Base-by-base conservation (phyloP, 352 stramenopile genomes). In the Globisporangium emineosum region DNA sequence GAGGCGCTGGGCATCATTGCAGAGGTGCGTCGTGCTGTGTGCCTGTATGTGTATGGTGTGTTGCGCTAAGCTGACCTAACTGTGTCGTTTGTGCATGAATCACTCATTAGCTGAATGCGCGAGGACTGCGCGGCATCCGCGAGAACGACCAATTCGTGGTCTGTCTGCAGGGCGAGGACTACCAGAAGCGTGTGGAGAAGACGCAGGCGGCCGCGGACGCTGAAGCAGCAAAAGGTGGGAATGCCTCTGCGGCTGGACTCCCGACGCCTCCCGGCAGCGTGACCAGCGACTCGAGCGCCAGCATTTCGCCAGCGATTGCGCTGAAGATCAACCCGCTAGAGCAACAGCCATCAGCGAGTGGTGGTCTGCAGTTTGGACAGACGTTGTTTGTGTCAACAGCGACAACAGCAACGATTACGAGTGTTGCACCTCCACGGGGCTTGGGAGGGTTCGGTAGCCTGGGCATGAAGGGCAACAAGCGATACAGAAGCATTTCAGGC, bases 131-230 rank as follows among this genome's bases (percentile, higher is more conserved):
- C 61, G 83, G 83, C 42, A 80, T 90, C 45, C 81, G 83, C 45
- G 83, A 92, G 68, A 90, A 92, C 62, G 83, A 92, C 73, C 76
- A 72, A 35, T 90, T 92, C 33, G 83, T 88, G 27, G 68, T 92
- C 47, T 92, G 79, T 55, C 68, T 92, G 13, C 62, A 78, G 19
- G 83, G 83, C 13, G 83, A 92, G 60, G 77, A 90, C 65, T 92
- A 92, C 72, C 68, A 83, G 53, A 73, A 78, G 59, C 71, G 75
- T 5, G 68, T 59, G 12, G 50, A 70, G 47, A 57, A 47, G 47
- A 33, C 21, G 23, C 42, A 60, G 29, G 9, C 50, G 17, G 27
- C 50, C 27, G 50, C 50, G 37, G 50, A 56, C 7, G 23, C 21
- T 4, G 33, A 35, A 23, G 57, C 17, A 12, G 64, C 33, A 63